Evolutionary conservation across 139 green algal species (phyloP).

Genomic region (Picochlorum sp.): DNA sequence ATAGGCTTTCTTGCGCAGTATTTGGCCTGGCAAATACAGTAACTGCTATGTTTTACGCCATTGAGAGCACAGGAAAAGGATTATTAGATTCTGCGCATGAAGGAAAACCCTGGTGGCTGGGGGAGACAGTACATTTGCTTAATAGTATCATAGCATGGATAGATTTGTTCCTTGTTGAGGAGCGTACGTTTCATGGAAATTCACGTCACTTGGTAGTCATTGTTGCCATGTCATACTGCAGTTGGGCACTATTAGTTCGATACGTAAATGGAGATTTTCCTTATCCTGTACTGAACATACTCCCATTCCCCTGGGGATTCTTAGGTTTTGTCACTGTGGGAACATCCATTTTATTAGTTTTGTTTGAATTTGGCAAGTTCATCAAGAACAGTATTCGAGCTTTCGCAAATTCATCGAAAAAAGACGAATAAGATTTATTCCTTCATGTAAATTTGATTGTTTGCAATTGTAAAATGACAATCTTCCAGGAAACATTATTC

Average conservation of each 20-base stretch:
- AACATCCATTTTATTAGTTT: conserved; percentile 3
- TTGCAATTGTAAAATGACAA: neutral
- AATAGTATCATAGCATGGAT: conserved; percentile 47
- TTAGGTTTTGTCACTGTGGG: conserved; percentile 8
- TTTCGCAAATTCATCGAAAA: neutral
- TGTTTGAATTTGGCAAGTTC: conserved; percentile 29
- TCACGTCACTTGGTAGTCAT: conserved; percentile 19
- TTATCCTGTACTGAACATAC: conserved; percentile 58
- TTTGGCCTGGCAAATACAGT: conserved; percentile 60
- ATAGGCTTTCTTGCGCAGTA: conserved; percentile 47
- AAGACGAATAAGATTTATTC: neutral
- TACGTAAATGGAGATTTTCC: conserved; percentile 33
- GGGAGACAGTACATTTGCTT: conserved; percentile 37
- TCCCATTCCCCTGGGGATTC: conserved; percentile 29
- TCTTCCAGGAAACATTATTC: conserved; percentile 6
- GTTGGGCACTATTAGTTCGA: conserved; percentile 25
- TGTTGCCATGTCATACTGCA: conserved; percentile 20
- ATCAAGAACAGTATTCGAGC: neutral
- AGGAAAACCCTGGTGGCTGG: conserved; percentile 44
- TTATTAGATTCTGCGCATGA: conserved; percentile 43
- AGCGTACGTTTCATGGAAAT: conserved; percentile 22
- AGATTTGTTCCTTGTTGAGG: conserved; percentile 34
- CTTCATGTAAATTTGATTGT: neutral
- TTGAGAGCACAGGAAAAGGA: conserved; percentile 37
- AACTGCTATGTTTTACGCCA: conserved; percentile 51